Base-by-base conservation (phyloP, 2,329 filamentous ascomycete species). In the Fusarium sp. region DNA sequence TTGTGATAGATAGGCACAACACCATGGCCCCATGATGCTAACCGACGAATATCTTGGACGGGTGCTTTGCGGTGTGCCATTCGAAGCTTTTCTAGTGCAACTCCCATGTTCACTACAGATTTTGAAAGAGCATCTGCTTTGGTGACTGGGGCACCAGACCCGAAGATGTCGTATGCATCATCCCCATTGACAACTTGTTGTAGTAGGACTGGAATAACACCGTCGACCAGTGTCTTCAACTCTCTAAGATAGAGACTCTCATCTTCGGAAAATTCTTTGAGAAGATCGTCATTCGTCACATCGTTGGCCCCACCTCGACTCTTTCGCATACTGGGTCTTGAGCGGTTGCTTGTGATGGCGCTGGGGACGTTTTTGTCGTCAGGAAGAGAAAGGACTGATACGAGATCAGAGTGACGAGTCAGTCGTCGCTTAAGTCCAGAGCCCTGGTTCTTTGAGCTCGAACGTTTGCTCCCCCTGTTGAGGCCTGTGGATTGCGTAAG, bases 41-140 rank as follows among this genome's bases (percentile, higher is more conserved):
- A 84, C 15, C 87, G 86, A 58, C 91, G 87, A 3, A 91, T 82
- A 68, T 96, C 89, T 22, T 89, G 84, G 50, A 92, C 83, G 0
- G 95, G 94, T 17, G 96, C 92, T 54, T 90, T 89, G 74, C 88
- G 91, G 80, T 99, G 96, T 37, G 92, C 82, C 24, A 86, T 88
- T 77, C 91, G 94, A 47, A 99, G 82, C 72, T 93, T 90, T 78
- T 98, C 94, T 7, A 99, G 84, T 5, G 91, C 90, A 56, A 97
- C 87, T 9, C 96, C 96, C 94, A 99, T 98, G 72, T 93, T 90
- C 43, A 98, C 89, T 54, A 99, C 96, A 1, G 95, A 92, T 77
- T 93, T 92, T 15, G 92, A 94, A 68, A 94, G 86, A 64, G 85
- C 78, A 58, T 92, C 76, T 24, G 82, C 84, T 69, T 88, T 87